Percentiles rank a stretch among this genome's conserved stretches.
Evolutionary conservation across 768 basidiomycete species (phyloP).

Genomic region (Kwoniella sp.): DNA sequence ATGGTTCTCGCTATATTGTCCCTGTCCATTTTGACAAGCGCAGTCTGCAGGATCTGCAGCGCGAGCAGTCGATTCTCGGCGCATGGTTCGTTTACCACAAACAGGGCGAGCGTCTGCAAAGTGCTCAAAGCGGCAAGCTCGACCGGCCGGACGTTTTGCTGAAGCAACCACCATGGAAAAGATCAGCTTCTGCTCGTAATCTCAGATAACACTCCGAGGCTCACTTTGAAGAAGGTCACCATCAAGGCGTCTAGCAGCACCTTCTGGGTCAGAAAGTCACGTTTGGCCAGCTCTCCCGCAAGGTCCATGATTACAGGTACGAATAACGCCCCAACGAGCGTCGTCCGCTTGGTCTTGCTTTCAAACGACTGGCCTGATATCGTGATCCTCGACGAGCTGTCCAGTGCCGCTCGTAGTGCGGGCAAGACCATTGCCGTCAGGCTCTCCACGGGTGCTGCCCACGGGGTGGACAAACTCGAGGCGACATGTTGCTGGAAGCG

Average conservation of each 20-base stretch:
- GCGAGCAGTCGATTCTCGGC: constrained; percentile 30
- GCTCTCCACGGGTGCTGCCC: constrained; percentile 19
- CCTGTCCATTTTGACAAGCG: constrained; percentile 17
- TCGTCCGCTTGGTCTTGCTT: constrained; percentile 18
- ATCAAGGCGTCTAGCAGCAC: constrained; percentile 32
- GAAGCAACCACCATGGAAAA: not conserved
- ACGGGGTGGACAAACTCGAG: constrained; percentile 22
- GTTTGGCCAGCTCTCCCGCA: constrained; percentile 12
- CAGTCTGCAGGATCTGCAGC: constrained; percentile 27
- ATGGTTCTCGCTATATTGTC: constrained; percentile 21
- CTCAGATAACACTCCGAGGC: not conserved
- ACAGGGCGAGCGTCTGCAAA: constrained; percentile 25
- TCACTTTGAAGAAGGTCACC: constrained; percentile 36
- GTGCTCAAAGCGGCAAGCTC: constrained; percentile 27
- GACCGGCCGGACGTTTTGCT: constrained; percentile 28
- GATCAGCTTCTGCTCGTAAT: not conserved
- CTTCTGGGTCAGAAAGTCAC: constrained; percentile 20
- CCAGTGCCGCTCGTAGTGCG: constrained; percentile 24
- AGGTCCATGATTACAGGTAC: constrained; percentile 31
- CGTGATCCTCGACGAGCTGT: constrained; percentile 17
- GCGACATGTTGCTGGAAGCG: constrained; percentile 41
- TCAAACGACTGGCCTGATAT: not conserved
- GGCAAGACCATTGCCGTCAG: constrained; percentile 25
- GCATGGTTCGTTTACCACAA: constrained; percentile 13
- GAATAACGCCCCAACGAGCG: constrained; percentile 28